Base-by-base conservation (phyloP, 805 yeast genomes). In the Saccharomyces jurei region DNA sequence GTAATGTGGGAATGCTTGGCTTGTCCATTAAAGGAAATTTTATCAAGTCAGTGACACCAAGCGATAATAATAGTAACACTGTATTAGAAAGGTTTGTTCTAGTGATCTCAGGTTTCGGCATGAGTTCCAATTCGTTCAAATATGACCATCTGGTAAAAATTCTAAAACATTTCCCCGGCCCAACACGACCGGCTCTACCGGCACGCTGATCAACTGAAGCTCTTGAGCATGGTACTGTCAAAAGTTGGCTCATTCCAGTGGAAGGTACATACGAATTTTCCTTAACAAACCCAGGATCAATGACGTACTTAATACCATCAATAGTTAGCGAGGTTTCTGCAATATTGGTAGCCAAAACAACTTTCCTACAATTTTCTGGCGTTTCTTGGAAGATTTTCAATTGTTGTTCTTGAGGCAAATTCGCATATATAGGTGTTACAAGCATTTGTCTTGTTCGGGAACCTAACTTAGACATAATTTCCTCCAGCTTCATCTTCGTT, bases 131-230 rank as follows among this genome's bases (percentile, higher is more conserved):
- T 61, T 92, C 98, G 60, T 86, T 78, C 58, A 81, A 76, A 62
- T 81, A 94, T 3, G 80, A 76, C 55, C 70, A 59, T 66, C 89
- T 88, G 0, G 99, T 92, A 66, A 83, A 94, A 25, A 94, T 73
- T 41, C 99, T 70, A 64, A 86, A 94, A 71, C 98, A 94, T 66
- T 89, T 88, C 17, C 99, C 99, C 0, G 98, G 97, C 0, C 96
- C 91, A 6, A 96, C 90, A 75, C 99, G 84, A 46, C 99, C 99
- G 5, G 98, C 99, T 75, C 99, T 82, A 67, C 99, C 99, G 1
- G 97, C 91, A 64, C 99, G 77, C 72, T 94, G 99, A 63, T 89
- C 91, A 0, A 97, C 97, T 47, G 96, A 90, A 0, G 99, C 99
- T 64, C 84, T 84, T 0, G 98, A 91, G 58, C 96, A 89, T 0